Evolutionary conservation across 2,329 filamentous ascomycete genomes (phyloP).

Genomic region (Periconia digitata): DNA sequence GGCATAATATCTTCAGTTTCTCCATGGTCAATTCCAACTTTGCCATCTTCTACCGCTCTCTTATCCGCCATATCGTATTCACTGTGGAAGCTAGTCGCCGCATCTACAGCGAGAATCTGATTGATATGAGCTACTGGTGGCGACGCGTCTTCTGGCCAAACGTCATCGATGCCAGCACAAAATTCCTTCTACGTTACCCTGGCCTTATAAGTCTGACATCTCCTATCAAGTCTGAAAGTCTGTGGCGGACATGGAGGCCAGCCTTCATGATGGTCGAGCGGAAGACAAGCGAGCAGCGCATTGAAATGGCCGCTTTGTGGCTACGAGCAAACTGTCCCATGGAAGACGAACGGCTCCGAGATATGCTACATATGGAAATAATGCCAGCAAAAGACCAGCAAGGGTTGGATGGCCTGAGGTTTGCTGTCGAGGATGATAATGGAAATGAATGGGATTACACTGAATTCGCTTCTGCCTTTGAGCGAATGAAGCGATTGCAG

Average conservation of each 20-base stretch:
- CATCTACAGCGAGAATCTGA: constrained; percentile 21
- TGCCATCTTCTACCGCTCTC: constrained; percentile 15
- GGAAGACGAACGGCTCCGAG: constrained; percentile 19
- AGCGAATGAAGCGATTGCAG: not conserved
- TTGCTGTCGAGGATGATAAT: constrained; percentile 21
- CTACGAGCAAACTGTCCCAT: constrained; percentile 24
- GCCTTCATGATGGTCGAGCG: constrained; percentile 26
- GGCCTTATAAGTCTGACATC: constrained; percentile 26
- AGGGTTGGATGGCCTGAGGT: constrained; percentile 20
- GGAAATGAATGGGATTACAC: constrained; percentile 28
- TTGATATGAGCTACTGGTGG: constrained; percentile 31
- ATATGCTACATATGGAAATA: constrained; percentile 30
- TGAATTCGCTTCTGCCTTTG: constrained; percentile 22
- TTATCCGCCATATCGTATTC: constrained; percentile 26
- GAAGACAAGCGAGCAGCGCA: constrained; percentile 24
- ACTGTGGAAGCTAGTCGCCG: constrained; percentile 22
- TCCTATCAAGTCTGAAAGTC: constrained; percentile 21
- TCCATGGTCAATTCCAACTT: constrained; percentile 20
- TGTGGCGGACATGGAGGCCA: constrained; percentile 21
- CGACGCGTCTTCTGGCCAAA: constrained; percentile 31
- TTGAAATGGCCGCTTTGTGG: constrained; percentile 29
- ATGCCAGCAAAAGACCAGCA: constrained; percentile 10
- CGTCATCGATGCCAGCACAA: constrained; percentile 18
- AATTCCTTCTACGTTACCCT: constrained; percentile 24
- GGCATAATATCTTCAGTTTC: constrained; percentile 48